phyloP scores from a whole-genome alignment of 176 grass and related monocot genomes.

The Thalia dealbata region DNA sequence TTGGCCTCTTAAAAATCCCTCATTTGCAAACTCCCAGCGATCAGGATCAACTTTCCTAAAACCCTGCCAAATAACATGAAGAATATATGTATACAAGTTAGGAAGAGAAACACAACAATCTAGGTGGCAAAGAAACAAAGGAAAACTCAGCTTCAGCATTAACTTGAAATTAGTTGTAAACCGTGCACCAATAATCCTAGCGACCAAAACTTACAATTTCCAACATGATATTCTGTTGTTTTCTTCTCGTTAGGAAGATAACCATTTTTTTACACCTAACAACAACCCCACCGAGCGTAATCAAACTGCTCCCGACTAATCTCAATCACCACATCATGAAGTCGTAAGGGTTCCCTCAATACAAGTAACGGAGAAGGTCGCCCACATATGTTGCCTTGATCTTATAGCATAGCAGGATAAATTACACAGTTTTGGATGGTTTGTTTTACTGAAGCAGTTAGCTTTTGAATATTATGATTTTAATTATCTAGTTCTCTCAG shows the following conservation, averaged over 20 bases:
- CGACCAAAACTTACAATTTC: background rate
- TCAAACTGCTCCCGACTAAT: no score
- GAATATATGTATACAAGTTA: background rate
- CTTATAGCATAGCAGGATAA: no score
- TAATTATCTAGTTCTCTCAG: no score
- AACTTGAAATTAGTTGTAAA: background rate
- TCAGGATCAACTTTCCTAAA: slow-evolving; percentile 98
- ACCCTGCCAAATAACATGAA: slow-evolving; percentile 39
- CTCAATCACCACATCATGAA: no score
- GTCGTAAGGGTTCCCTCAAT: no score
- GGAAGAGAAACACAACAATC: background rate
- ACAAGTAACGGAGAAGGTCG: no score
- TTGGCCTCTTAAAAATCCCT: slow-evolving; percentile 82
- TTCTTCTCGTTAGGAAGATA: background rate
- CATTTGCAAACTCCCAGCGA: slow-evolving; percentile 97
- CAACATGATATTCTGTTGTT: background rate
- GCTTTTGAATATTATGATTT: no score
- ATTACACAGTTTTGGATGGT: no score
- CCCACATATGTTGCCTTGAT: no score
- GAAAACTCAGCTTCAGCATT: background rate
- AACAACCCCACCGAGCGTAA: no score
- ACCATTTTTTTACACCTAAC: background rate
- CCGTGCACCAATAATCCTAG: background rate
- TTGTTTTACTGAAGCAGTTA: no score
- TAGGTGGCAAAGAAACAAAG: background rate